These are phyloP conservation scores for Sarocladium strictum DNA, from an alignment of 2,329 filamentous ascomycete species.

Conservation along the genomic window DNA sequence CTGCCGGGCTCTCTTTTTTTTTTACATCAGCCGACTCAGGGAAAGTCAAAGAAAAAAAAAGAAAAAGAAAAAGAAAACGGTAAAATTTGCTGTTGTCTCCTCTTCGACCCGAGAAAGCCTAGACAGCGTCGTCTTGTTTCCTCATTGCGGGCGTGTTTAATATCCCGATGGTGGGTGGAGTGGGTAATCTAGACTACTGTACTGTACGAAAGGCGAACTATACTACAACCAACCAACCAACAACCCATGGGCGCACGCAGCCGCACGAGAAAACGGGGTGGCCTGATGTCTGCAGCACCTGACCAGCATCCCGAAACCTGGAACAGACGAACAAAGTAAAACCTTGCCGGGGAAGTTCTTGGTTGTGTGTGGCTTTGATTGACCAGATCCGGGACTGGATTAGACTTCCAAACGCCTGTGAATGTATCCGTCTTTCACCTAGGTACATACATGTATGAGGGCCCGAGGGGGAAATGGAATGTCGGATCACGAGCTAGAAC, in stretches of 20 bases:
- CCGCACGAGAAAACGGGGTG: background rate
- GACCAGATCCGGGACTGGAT: background rate
- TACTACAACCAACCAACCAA: background rate
- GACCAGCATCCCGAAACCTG: background rate
- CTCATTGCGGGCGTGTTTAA: too few species aligned
- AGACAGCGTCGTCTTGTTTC: too few species aligned
- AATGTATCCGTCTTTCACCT: too few species aligned
- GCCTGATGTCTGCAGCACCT: slow-evolving; percentile 4
- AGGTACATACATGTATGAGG: too few species aligned
- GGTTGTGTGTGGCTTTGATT: too few species aligned
- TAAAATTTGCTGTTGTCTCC: too few species aligned
- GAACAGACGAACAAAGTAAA: background rate
- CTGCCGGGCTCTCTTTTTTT: background rate
- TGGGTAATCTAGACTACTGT: background rate
- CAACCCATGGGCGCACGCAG: background rate
- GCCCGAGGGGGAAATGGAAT: too few species aligned
- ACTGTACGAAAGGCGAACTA: background rate
- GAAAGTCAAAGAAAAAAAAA: background rate
- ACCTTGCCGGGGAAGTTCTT: background rate
- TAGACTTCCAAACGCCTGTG: too few species aligned
- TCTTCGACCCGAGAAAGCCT: too few species aligned
- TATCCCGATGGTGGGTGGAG: background rate
- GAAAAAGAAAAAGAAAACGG: too few species aligned
- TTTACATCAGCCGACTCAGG: too few species aligned
- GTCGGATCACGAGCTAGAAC: too few species aligned